Base-by-base conservation (phyloP, 2,329 filamentous ascomycete genomes). In the Neonectria ditissima region DNA sequence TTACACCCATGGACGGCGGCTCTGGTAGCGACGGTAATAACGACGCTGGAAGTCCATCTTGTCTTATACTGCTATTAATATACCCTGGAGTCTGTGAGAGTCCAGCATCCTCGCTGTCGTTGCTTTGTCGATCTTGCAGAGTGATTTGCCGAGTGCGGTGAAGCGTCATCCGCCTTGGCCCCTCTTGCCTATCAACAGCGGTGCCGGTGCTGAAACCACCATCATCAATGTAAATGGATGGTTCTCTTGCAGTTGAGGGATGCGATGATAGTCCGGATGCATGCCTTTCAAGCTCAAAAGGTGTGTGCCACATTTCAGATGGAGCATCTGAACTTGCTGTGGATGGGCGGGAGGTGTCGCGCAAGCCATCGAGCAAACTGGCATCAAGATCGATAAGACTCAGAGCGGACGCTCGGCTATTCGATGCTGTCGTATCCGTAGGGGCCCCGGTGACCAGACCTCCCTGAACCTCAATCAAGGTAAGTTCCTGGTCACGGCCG, bases 201-300 rank as follows among this genome's bases (percentile, higher is more conserved):
- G 7, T 39, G 34, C 34, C 5, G 16, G n/a, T n/a, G 16, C 34
- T 18, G 34, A 39, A 18, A 39, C 18, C 34, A 16, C 34, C 34
- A n/a, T 18, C 34, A 3, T 39, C 16, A 18, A 39, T 18, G 34
- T 39, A 39, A n/a, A 39, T 39, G 34, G 16, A 39, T n/a, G 34
- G 34, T n/a, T 39, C 34, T 18, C 34, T 39, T 18, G 8, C 16
- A 39, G 34, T 18, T 39, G 16, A 18, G n/a, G 34, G 34, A 39
- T 39, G 34, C 4, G 4, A 18, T 39, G 16, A 7, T 18, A 16
- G 16, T 16, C n/a, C 16, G 1, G 87, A 89, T 2, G 86, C 80
- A 68, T 89, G 87, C n/a, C 84, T 83, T 73, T 91, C 88, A 4
- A 90, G 80, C 59, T 89, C 86, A 61, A 90, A 90, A 0, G 87